phyloP scores from a whole-genome alignment of 1,284 basidiomycete species.

The Pholiota adiposa region DNA sequence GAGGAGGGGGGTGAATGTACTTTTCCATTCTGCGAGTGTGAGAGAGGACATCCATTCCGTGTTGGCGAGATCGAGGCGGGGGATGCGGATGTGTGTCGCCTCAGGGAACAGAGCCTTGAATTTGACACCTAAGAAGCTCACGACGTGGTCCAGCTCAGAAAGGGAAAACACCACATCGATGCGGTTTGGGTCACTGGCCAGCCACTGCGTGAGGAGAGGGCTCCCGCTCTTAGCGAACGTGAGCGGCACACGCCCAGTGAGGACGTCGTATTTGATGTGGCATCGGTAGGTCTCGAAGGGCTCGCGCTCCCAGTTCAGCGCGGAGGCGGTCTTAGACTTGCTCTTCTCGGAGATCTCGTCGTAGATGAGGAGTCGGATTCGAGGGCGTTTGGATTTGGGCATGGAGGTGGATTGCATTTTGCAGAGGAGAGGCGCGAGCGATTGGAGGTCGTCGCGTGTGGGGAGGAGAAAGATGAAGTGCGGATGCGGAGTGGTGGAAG shows the following conservation, averaged over 20 bases:
- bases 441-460: constrained; percentile 41
- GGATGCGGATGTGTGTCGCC: constrained; percentile 50
- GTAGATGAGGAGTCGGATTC: constrained; percentile 23
- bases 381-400: constrained; percentile 10
- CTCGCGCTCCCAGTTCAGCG: constrained; percentile 10
- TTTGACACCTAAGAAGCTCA: constrained; percentile 13
- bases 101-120: constrained; percentile 17
- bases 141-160: constrained; percentile 14
- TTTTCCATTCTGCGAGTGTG: constrained; percentile 55
- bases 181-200: not conserved
- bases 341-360: constrained; percentile 9
- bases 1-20: constrained; percentile 37
- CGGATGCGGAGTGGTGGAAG: no score
- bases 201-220: constrained; percentile 10
- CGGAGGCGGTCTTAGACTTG: not conserved
- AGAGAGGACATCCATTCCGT: constrained; percentile 70
- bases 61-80: constrained; percentile 54
- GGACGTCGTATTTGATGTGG: constrained; percentile 15
- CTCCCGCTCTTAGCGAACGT: constrained; percentile 2
- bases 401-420: constrained; percentile 38
- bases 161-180: constrained; percentile 21
- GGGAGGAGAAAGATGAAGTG: constrained; percentile 42
- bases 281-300: constrained; percentile 12
- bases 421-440: constrained; percentile 50
- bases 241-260: constrained; percentile 2